phyloP scores from a whole-genome alignment of 345 rosid species.

The Gossypium bickii region DNA sequence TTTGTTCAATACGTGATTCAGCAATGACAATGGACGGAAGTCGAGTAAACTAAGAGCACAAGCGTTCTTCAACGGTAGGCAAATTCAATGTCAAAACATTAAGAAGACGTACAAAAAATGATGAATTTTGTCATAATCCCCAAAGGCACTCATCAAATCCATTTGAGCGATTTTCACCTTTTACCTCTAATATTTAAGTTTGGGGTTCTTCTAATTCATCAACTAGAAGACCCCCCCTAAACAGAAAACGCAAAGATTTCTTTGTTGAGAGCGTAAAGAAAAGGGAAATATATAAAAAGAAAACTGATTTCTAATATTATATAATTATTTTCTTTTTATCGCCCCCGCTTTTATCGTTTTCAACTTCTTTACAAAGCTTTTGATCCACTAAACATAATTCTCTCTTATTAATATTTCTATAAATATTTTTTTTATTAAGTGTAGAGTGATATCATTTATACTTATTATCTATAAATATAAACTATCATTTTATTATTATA shows the following conservation, averaged over 20 bases:
- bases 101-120: constrained; percentile 9
- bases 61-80: constrained; percentile 42
- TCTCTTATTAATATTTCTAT: too few species aligned
- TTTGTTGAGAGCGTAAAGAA: constrained; percentile 7
- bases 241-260: not conserved
- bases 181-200: not conserved
- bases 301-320: not conserved
- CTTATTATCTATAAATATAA: too few species aligned
- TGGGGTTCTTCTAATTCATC: constrained; percentile 18
- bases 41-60: constrained; percentile 23
- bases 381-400: too few species aligned
- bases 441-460: too few species aligned
- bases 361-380: too few species aligned
- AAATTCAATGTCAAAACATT: constrained; percentile 37
- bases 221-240: constrained; percentile 15
- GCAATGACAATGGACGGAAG: constrained; percentile 25
- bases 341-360: not conserved
- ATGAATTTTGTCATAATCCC: constrained; percentile 5
- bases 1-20: constrained; percentile 17
- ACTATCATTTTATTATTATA: too few species aligned
- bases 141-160: constrained; percentile 30
- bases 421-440: too few species aligned
- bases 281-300: not conserved
- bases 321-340: not conserved
- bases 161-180: constrained; percentile 17